phyloP scores from a whole-genome alignment of 164 flowering plant species.

The Chloranthus sessilifolius region DNA sequence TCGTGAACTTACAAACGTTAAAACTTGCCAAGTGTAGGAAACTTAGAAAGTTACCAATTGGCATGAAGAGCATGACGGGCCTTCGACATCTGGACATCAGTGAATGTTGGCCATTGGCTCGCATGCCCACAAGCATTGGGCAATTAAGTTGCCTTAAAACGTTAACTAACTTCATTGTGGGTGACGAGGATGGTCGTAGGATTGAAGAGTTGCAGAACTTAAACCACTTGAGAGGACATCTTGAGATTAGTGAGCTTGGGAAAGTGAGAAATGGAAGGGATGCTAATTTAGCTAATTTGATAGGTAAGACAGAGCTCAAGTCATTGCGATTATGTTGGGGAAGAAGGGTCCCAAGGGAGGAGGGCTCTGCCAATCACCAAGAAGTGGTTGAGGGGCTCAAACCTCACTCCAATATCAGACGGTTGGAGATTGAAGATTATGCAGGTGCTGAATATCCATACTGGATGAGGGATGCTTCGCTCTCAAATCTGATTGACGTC shows the following conservation, averaged over 20 bases:
- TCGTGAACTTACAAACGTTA: slow-evolving; percentile 11
- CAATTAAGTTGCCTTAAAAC: neutral
- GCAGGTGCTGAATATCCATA: neutral
- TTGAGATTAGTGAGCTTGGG: neutral
- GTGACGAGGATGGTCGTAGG: neutral
- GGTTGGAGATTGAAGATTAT: neutral
- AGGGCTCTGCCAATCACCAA: neutral
- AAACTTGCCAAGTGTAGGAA: neutral
- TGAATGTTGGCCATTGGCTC: neutral
- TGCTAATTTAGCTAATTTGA: no score
- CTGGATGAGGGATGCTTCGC: no score
- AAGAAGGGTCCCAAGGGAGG: no score
- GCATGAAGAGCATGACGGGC: slow-evolving; percentile 1
- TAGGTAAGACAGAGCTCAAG: neutral
- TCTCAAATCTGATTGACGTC: no score
- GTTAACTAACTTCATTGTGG: slow-evolving; percentile 3
- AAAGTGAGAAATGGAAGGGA: neutral
- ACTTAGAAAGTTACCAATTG: neutral
- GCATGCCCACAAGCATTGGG: slow-evolving; percentile 4
- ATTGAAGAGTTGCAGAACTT: slow-evolving; percentile 9
- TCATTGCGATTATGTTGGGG: neutral
- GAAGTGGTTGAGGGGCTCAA: neutral
- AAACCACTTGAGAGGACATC: neutral
- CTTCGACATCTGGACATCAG: slow-evolving; percentile 8
- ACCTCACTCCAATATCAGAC: neutral